Percentiles rank a stretch among this genome's conserved stretches.
phyloP scores from a whole-genome alignment of 345 rosid genomes.

The Eucalyptus urophylla region DNA sequence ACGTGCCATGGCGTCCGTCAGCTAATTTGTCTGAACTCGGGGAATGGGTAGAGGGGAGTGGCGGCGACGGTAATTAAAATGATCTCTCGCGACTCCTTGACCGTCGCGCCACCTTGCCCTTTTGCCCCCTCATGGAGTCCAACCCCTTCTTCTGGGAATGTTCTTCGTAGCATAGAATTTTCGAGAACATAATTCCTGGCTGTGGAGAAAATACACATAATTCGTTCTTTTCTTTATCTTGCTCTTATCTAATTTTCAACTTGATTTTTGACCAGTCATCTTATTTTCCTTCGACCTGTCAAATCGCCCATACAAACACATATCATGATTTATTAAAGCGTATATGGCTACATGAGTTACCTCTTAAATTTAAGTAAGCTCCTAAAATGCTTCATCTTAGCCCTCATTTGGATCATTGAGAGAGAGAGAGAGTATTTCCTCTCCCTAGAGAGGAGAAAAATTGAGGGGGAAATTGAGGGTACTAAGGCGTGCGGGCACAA shows the following conservation, averaged over 20 bases:
- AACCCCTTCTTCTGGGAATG: not conserved
- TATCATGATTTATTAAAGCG: not conserved
- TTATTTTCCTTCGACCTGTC: not conserved
- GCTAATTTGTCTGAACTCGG: not conserved
- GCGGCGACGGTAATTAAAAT: not conserved
- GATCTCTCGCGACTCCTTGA: not conserved
- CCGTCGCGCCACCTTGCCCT: not conserved
- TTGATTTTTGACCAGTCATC: not conserved
- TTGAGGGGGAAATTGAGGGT: not conserved
- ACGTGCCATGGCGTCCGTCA: not conserved
- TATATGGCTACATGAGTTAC: not conserved
- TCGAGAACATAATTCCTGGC: not conserved
- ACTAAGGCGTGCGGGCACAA: rapidly evolving
- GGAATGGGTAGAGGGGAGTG: not conserved
- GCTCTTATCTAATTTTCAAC: not conserved
- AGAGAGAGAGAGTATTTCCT: not conserved
- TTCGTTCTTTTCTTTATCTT: not conserved
- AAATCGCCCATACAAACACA: not conserved
- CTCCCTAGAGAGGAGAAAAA: not conserved
- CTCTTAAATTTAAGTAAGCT: not conserved
- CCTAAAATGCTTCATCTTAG: too few relatives aligned
- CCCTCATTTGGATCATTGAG: not conserved
- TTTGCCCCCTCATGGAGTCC: not conserved
- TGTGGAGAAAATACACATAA: not conserved
- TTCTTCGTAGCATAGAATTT: not conserved